A percentile compares a stretch with the other conserved stretches of the same genome.
Conservation (phyloP, 2,329 filamentous ascomycete genomes). For the Cladosporium halotolerans region DNA sequence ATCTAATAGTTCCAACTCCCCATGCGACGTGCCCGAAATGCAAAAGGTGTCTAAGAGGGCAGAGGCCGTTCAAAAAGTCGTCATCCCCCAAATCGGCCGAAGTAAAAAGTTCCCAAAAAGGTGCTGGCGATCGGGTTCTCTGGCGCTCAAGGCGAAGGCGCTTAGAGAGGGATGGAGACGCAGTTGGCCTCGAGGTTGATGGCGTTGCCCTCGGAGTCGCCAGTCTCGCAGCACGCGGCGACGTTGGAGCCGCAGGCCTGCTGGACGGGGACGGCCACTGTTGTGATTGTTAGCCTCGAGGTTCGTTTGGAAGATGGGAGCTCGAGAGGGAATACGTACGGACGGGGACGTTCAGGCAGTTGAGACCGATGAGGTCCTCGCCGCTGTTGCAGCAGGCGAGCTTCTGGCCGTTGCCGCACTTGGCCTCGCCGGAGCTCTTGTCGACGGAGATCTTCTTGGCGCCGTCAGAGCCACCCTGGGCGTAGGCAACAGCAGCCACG, state of each 20-base stretch:
- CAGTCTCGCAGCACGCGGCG: constrained; percentile 8
- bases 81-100: neutral
- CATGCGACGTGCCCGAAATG: neutral
- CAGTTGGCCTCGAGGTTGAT: constrained; percentile 10
- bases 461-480: constrained; percentile 1
- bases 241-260: constrained; percentile 11
- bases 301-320: neutral
- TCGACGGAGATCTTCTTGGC: neutral
- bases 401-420: constrained; percentile 2
- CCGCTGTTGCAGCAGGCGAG: constrained; percentile 2
- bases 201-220: constrained; percentile 2
- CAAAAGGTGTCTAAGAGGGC: neutral
- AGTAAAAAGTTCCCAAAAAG: no score
- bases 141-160: neutral
- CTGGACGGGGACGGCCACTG: constrained; percentile 10
- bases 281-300: neutral
- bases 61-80: constrained; percentile 2
- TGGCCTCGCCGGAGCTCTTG: neutral
- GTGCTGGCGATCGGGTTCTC: no score
- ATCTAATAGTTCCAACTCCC: no score
- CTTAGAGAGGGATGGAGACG: constrained; percentile 10
- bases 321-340: neutral
- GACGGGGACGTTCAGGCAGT: constrained; percentile 1
- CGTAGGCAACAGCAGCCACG: constrained; percentile 7
- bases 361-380: constrained; percentile 1